Evolutionary conservation across 257 asterid genomes (phyloP).

Genomic region (Salvia miltiorrhiza): DNA sequence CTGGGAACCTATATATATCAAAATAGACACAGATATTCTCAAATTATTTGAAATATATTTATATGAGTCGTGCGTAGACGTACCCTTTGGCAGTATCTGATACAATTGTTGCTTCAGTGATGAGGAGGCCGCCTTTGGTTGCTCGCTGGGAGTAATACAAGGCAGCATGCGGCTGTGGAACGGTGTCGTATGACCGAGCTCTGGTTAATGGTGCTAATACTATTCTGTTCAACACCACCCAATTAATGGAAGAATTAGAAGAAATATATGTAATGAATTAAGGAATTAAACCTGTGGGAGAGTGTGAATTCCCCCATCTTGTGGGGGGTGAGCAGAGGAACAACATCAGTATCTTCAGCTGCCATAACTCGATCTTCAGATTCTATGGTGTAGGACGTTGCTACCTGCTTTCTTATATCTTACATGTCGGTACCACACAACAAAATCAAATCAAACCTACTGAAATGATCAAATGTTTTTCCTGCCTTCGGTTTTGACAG

Average conservation of each 20-base stretch:
- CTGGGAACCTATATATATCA: slow-evolving; percentile 13
- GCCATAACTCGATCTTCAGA: slow-evolving; percentile 20
- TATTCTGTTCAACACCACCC: slow-evolving; percentile 14
- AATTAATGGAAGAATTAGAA: too few relatives aligned
- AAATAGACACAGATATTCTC: too few relatives aligned
- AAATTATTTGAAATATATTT: too few relatives aligned
- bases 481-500: background rate
- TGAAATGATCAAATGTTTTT: background rate
- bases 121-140: slow-evolving; percentile 28
- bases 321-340: slow-evolving; percentile 33
- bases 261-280: background rate
- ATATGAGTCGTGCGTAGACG: too few relatives aligned
- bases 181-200: slow-evolving; percentile 24
- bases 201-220: slow-evolving; percentile 41
- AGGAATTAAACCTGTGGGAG: slow-evolving; percentile 31
- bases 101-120: slow-evolving; percentile 41
- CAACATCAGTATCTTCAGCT: background rate
- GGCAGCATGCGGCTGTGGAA: slow-evolving; percentile 33
- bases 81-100: slow-evolving; percentile 31
- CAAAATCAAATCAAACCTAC: background rate
- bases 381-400: too few relatives aligned
- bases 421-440: too few relatives aligned
- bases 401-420: too few relatives aligned
- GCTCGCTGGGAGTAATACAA: slow-evolving; percentile 36
- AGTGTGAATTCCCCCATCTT: slow-evolving; percentile 32